phyloP scores from a whole-genome alignment of 257 asterid species.

The Solanum chilense region DNA sequence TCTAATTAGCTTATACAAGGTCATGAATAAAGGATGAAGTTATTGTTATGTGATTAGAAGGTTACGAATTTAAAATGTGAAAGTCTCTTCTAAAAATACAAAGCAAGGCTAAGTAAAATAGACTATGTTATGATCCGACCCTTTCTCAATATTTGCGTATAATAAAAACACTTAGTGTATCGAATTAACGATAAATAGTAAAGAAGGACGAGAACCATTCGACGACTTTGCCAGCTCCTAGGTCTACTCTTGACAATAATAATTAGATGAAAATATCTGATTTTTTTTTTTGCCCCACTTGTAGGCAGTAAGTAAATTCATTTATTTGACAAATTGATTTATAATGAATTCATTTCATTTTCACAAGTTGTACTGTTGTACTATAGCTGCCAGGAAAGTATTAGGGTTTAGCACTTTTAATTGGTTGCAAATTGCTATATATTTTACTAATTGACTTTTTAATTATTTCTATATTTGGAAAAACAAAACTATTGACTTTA shows the following conservation, averaged over 20 bases:
- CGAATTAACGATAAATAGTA: too few species aligned
- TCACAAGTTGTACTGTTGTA: neutral
- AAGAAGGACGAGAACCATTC: neutral
- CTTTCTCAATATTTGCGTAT: neutral
- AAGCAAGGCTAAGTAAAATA: accelerated
- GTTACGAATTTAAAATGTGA: too few species aligned
- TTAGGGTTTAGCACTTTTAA: neutral
- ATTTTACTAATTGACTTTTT: neutral
- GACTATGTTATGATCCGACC: too few species aligned
- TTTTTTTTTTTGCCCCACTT: neutral
- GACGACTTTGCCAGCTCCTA: neutral
- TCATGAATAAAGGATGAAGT: too few species aligned
- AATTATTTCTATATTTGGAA: neutral
- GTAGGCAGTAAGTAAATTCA: neutral
- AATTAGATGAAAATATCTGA: neutral
- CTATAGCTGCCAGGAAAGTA: neutral
- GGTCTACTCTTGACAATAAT: neutral
- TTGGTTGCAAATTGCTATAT: neutral
- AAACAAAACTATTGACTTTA: neutral
- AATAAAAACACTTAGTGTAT: too few species aligned
- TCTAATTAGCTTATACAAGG: neutral
- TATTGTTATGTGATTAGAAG: too few species aligned
- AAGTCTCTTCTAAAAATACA: accelerated
- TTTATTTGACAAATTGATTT: neutral
- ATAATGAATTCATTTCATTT: neutral